These are phyloP conservation scores for Pascua sp. DNA, from an alignment of 1,284 basidiomycete species.

Conservation along the genomic window DNA sequence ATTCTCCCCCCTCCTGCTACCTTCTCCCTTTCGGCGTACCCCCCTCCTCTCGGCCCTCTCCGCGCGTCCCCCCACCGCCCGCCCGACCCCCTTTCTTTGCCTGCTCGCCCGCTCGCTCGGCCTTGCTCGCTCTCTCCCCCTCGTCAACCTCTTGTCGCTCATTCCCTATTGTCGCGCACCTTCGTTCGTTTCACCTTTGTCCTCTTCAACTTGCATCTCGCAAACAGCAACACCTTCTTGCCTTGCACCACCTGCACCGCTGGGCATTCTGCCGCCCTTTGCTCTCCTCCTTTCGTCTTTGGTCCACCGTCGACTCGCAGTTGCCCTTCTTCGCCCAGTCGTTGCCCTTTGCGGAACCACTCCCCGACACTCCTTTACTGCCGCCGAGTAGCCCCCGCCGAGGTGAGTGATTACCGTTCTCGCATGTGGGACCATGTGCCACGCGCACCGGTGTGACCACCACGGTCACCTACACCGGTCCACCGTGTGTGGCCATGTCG, in stretches of 20 bases:
- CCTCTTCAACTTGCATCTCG: background rate
- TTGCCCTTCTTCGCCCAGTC: background rate
- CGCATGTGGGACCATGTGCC: too few relatives aligned
- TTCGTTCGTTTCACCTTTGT: background rate
- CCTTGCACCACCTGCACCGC: background rate
- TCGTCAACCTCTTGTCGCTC: background rate
- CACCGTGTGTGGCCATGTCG: too few relatives aligned
- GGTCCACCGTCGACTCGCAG: background rate
- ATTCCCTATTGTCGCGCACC: slow-evolving; percentile 2
- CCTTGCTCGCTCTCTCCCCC: slow-evolving; percentile 6
- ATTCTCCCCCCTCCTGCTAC: background rate
- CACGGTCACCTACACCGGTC: too few relatives aligned
- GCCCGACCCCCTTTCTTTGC: background rate
- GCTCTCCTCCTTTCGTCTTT: background rate
- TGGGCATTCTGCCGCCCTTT: background rate
- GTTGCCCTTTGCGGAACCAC: background rate
- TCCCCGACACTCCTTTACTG: background rate
- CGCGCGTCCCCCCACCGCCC: background rate
- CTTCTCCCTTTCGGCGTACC: background rate
- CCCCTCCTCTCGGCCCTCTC: background rate
- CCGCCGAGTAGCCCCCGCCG: background rate
- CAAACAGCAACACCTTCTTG: background rate
- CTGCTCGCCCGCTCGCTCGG: slow-evolving; percentile 3
- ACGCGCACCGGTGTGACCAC: too few relatives aligned
- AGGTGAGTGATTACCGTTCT: too few relatives aligned